Conservation (phyloP, 2,329 filamentous ascomycete species). For the Tolypocladium tropicale region DNA sequence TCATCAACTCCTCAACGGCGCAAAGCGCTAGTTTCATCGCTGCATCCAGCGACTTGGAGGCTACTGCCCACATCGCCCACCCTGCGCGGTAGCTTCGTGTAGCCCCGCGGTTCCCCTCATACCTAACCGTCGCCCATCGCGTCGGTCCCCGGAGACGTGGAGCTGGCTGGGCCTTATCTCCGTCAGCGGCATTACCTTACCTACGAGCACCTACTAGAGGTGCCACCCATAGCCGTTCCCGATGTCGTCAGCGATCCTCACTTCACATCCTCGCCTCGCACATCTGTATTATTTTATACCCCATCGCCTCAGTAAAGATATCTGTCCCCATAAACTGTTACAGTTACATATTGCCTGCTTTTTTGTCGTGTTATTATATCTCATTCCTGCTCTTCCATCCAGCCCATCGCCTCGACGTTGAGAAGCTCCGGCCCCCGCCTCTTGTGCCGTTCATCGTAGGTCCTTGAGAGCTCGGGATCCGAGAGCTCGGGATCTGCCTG, state of each 20-base stretch:
- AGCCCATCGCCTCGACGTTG: neutral
- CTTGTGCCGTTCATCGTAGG: neutral
- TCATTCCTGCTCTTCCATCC: neutral
- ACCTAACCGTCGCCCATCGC: neutral
- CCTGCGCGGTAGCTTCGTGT: no score
- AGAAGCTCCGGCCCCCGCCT: neutral
- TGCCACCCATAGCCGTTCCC: no score
- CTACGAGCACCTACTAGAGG: no score
- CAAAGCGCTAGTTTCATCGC: neutral
- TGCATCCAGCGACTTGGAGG: no score
- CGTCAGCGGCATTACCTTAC: neutral
- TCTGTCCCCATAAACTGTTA: neutral
- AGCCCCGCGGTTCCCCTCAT: neutral
- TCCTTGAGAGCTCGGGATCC: neutral
- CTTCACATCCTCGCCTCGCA: neutral
- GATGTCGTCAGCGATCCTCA: neutral
- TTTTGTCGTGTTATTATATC: neutral
- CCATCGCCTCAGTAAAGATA: neutral
- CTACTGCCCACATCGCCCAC: no score
- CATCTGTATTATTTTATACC: neutral
- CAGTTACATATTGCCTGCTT: neutral
- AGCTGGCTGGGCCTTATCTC: neutral
- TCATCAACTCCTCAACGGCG: no score
- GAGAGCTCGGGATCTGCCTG: neutral
- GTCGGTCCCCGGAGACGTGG: neutral